Percentiles rank a stretch among this genome's conserved stretches.
Evolutionary conservation across 495 filamentous ascomycete genomes (phyloP).

Genomic region (Thozetella sp.): DNA sequence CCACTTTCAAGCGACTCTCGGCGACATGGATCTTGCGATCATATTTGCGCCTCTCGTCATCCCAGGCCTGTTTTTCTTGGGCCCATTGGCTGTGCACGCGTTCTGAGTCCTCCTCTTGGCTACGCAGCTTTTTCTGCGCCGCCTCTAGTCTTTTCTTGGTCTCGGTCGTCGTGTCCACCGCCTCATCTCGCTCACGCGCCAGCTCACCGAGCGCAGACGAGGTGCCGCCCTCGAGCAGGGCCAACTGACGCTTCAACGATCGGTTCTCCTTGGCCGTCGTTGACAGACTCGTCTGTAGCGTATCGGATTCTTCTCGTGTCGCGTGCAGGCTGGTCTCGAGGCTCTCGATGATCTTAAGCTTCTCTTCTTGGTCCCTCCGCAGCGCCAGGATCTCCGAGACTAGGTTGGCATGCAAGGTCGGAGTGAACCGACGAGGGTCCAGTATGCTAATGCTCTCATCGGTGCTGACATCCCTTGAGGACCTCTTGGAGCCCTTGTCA

Average conservation of each 20-base stretch:
- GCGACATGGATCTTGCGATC: conserved; percentile 86
- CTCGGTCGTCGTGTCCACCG: conserved; percentile 72
- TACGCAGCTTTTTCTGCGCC: conserved; percentile 74
- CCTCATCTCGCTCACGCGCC: conserved; percentile 83
- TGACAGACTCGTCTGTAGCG: conserved; percentile 59
- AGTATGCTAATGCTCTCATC: conserved; percentile 79
- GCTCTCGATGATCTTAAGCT: conserved; percentile 78
- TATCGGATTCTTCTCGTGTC: conserved; percentile 72
- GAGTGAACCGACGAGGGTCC: conserved; percentile 90
- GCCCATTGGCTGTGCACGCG: conserved; percentile 76
- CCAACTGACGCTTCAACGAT: conserved; percentile 80
- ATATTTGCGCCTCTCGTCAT: conserved; percentile 74
- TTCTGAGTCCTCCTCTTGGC: conserved; percentile 81
- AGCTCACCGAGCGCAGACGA: conserved; percentile 81
- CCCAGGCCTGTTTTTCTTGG: conserved; percentile 80
- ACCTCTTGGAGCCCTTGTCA: conserved; percentile 46
- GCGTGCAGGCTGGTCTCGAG: conserved; percentile 77
- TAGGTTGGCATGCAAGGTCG: conserved; percentile 90
- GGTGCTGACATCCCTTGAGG: conserved; percentile 57
- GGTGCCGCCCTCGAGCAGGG: conserved; percentile 84
- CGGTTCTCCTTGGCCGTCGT: conserved; percentile 72
- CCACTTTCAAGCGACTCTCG: conserved; percentile 79
- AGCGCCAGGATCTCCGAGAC: conserved; percentile 92
- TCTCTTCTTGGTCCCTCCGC: conserved; percentile 85
- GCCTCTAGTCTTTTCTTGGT: conserved; percentile 77